phyloP scores from a whole-genome alignment of 345 rosid genomes.

The Salix purpurea region DNA sequence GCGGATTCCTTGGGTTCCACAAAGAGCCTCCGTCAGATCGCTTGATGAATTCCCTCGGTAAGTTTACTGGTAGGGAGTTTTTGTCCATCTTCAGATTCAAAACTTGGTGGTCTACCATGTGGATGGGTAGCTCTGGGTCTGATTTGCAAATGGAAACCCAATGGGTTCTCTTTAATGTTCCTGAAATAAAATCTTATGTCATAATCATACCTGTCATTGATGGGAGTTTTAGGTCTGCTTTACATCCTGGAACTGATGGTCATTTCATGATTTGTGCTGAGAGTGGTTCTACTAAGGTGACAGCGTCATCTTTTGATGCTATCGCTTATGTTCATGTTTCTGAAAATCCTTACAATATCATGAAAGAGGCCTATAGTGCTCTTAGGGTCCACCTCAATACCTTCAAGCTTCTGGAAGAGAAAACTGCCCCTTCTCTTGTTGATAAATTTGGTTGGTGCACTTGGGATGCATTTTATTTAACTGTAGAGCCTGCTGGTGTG shows the following conservation, averaged over 20 bases:
- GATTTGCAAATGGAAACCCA: constrained; percentile 82
- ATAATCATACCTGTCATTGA: constrained; percentile 64
- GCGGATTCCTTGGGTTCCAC: constrained; percentile 67
- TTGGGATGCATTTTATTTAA: constrained; percentile 88
- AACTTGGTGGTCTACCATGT: constrained; percentile 88
- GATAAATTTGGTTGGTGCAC: constrained; percentile 97
- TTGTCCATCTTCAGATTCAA: constrained; percentile 71
- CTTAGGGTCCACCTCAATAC: constrained; percentile 71
- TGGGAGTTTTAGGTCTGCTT: constrained; percentile 62
- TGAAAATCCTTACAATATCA: constrained; percentile 63
- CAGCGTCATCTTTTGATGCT: constrained; percentile 49
- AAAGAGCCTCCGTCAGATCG: constrained; percentile 37
- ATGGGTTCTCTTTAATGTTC: constrained; percentile 64
- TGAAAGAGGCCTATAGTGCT: constrained; percentile 73
- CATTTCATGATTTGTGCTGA: constrained; percentile 58
- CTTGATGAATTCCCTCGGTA: constrained; percentile 56
- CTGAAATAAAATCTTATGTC: constrained; percentile 52
- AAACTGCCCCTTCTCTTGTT: constrained; percentile 44
- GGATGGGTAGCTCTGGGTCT: constrained; percentile 74
- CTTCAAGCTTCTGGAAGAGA: constrained; percentile 79
- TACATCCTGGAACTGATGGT: constrained; percentile 55
- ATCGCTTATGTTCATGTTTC: constrained; percentile 73
- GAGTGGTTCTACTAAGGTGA: constrained; percentile 56
- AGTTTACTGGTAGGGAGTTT: constrained; percentile 52
- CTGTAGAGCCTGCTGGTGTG: constrained; percentile 68